Evolutionary conservation across 495 filamentous ascomycete species (phyloP), one percentile per base, ranked within the genome.

Genomic region (Hypoxylon crocopeplum): DNA sequence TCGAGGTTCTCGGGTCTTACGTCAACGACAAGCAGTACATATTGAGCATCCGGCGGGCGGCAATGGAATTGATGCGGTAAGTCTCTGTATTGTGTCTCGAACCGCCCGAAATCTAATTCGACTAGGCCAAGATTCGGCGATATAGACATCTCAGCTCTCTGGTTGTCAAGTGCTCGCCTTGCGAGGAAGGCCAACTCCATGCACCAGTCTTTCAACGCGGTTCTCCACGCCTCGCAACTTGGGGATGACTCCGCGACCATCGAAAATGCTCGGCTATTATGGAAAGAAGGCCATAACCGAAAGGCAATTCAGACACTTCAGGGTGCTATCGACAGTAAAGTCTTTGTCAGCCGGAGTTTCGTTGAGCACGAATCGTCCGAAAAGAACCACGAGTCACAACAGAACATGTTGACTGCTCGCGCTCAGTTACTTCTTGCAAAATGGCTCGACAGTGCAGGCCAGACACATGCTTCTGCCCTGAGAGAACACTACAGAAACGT

Each of bases 231-330:
- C 20, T 86, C 89, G 10, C 81, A 88, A 57, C 82, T 97, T 20
- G 91, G 91, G 19, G 90, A 94, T 62, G 81, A 86, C 42, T 88
- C 91, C 7, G 90, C 94, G 30, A 91, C 87, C 27, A 91, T 97
- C 56, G 95, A 99, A 68, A 92, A 99, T 71, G 90, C 94, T 5
- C 82, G 89, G 46, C 82, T 98, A 34, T 76, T 98, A n/a, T 98
- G 94, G 91, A 92, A 89, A 64, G 91, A 96, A 70, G 92, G 92
- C 5, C 86, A 97, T 67, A 92, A 96, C 67, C 85, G 92, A 40
- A 96, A 97, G 74, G 95, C 95, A 12, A 98, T 99, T 57, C 91
- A 96, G 61, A 88, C 84, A 7, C 77, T 98, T 13, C 85, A 94
- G 69, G 85, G 89, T 24, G 92, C 92, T 25, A 96, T 98, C 63